These are phyloP conservation scores for Chlamydomonas reinhardtii DNA, from an alignment of 163 green algal species.

Conservation along the genomic window DNA sequence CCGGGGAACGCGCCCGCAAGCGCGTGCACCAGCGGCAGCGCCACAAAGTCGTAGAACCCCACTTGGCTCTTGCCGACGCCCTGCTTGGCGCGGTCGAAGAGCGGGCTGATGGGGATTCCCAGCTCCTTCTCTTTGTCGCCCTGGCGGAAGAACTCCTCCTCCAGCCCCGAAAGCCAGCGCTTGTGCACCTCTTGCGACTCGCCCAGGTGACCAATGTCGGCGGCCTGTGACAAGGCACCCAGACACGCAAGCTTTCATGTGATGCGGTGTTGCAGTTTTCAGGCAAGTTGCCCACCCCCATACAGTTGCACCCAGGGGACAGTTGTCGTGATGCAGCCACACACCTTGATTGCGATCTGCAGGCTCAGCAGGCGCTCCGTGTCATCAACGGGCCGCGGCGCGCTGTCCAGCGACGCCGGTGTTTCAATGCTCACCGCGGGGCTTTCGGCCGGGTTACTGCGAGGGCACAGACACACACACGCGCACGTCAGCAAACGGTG, in stretches of 20 bases:
- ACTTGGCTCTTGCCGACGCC: constrained; percentile 54
- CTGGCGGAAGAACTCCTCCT: constrained; percentile 47
- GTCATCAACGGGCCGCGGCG: background rate
- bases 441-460: background rate
- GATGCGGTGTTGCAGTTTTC: too few species aligned
- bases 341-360: constrained; percentile 46
- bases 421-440: background rate
- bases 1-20: background rate
- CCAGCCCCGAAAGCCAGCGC: constrained; percentile 25
- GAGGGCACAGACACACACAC: background rate
- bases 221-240: background rate
- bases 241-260: too few species aligned
- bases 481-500: too few species aligned
- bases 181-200: constrained; percentile 52
- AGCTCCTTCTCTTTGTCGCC: constrained; percentile 41
- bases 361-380: constrained; percentile 36
- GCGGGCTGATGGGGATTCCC: constrained; percentile 35
- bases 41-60: constrained; percentile 36
- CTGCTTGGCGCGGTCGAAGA: constrained; percentile 49
- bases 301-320: too few species aligned
- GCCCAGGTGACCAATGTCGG: constrained; percentile 42
- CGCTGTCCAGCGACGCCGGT: background rate
- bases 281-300: too few species aligned
- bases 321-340: too few species aligned
- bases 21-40: constrained; percentile 12